Evolutionary conservation across 176 grass and related monocot species (phyloP), one percentile per base, ranked within the genome.

Genomic region (Cenchrus purpureus): DNA sequence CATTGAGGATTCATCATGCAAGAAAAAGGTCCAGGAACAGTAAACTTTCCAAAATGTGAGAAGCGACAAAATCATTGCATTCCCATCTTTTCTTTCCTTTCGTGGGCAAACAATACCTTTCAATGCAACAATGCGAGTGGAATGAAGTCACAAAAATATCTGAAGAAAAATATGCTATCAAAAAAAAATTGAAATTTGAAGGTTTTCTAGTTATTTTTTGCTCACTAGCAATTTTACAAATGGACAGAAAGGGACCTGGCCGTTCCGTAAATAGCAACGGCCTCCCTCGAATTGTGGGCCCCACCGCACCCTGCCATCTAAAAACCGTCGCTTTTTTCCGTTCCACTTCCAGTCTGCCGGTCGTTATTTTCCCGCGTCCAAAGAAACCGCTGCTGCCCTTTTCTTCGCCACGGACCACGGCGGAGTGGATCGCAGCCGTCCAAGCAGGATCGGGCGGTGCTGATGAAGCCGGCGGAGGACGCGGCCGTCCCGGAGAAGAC

Each of bases 261-360:
- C 28, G 20, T 8, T 74, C 80, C 20, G 16, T 54, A 78, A 83
- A 73, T 88, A 88, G 74, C 65, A 78, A 78, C 55, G 86, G 86
- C 34, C 16, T 45, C 3, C 32, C 80, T 65, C 44, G 12, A 83
- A 48, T 54, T 51, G 79, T 78, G 73, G 73, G 73, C 0, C 73
- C 73, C 64, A 79, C 44, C 5, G 2, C 19, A 8, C 52, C 4
- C 46, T 0, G 2, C 19, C 32, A 37, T 63, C 62, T 52, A 64
- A 70, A 52, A 78, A 65, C 65, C 64, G 54, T n/a, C 46, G 8
- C 44, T 5, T 48, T 76, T 76, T 81, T 3, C 48, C 7, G 12
- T 22, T 65, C 20, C 48, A 10, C 6, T 51, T 82, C 28, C 73
- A 48, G 9, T 45, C 68, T 64, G 15, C 56, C 31, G 86, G 74